Percentiles rank a stretch among this genome's conserved stretches.
Evolutionary conservation across 805 yeast species (phyloP).

Genomic region (Pichia cabralensis): DNA sequence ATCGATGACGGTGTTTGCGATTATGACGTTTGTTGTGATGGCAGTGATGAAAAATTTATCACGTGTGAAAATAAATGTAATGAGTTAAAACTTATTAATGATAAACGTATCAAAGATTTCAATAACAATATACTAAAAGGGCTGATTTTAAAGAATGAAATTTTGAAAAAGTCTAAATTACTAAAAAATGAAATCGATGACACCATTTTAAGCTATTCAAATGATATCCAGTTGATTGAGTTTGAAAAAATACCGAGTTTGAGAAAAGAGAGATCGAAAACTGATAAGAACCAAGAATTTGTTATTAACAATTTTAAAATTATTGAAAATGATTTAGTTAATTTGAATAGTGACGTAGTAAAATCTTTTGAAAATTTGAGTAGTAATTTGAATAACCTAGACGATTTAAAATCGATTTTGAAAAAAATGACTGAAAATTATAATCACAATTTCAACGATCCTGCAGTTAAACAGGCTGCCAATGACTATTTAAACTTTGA

Average conservation of each 20-base stretch:
- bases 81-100: constrained; percentile 35
- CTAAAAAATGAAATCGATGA: constrained; percentile 12
- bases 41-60: constrained; percentile 64
- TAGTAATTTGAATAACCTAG: not conserved
- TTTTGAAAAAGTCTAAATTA: constrained; percentile 22
- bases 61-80: constrained; percentile 51
- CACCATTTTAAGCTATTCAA: constrained; percentile 8
- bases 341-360: constrained; percentile 9
- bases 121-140: constrained; percentile 26
- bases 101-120: constrained; percentile 10
- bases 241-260: constrained; percentile 16
- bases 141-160: constrained; percentile 21
- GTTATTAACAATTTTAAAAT: constrained; percentile 1
- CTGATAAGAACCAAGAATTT: constrained; percentile 1
- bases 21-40: constrained; percentile 84
- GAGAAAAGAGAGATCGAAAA: constrained; percentile 1
- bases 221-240: constrained; percentile 18
- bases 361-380: not conserved
- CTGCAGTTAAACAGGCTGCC: constrained; percentile 71
- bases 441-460: constrained; percentile 79
- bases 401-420: constrained; percentile 38
- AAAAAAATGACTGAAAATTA: constrained; percentile 44
- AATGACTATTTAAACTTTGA: constrained; percentile 39
- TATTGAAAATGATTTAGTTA: constrained; percentile 7
- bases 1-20: constrained; percentile 93